Evolutionary conservation across 2,329 filamentous ascomycete genomes (phyloP), one percentile per base, ranked within the genome.

Genomic region (Elsinoe ampelina): DNA sequence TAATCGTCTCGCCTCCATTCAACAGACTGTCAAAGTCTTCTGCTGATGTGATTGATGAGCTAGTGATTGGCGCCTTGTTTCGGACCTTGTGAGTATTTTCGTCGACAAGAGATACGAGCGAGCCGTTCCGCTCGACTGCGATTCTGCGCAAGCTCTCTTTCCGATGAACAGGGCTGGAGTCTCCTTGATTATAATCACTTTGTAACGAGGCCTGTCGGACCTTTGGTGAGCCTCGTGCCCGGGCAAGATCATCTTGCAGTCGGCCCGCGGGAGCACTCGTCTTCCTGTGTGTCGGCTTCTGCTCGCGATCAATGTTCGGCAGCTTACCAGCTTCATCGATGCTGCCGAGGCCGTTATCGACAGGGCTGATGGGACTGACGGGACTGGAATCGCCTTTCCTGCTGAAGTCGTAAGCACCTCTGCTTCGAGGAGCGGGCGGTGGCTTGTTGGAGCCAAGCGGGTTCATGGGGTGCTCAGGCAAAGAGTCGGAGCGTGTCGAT

Each of bases 21-120:
- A 77, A 70, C 39, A 77, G 68, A 39, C 71, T 69, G 55, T 78
- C 75, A 61, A 78, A 78, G 59, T 77, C 73, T 54, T 68, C 65
- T 5, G 67, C 41, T 26, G 56, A 58, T 4, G 45, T 54, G 41
- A 58, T 51, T 11, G 58, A 58, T 8, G 59, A 55, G 35, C 57
- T 58, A 7, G 52, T 58, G 10, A 58, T 26, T 17, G 56, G 56
- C 34, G 47, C 35, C 30, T 58, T 35, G 7, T 20, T n/a, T 13
- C 54, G 20, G 11, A 45, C 38, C 19, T 47, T 56, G 34, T 56
- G 54, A 7, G 54, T 45, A 32, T 45, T 56, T 17, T 56, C 54
- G 41, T 56, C 54, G 26, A 56, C 54, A n/a, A 56, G 32, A 34
- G 54, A 56, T 19, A 56, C 54, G 6, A 56, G 19, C 2, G 54